These are phyloP conservation scores for Diaporthe citriasiana DNA, from an alignment of 2,329 filamentous ascomycete genomes.

Conservation along the genomic window DNA sequence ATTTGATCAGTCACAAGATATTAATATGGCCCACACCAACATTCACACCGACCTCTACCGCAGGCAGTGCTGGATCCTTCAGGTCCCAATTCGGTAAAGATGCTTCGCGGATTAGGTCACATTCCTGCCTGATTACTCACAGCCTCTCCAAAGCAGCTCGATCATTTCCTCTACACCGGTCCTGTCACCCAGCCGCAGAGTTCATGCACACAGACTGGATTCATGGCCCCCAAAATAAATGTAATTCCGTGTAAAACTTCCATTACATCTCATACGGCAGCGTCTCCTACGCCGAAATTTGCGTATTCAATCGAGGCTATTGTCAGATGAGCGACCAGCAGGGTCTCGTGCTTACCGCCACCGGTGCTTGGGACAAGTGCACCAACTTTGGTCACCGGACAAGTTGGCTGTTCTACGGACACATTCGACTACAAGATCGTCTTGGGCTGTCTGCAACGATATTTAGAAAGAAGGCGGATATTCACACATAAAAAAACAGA, in stretches of 20 bases:
- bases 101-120: background rate
- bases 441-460: no score
- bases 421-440: no score
- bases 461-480: no score
- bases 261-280: background rate
- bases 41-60: background rate
- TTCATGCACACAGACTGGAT: background rate
- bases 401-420: no score
- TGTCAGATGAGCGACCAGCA: background rate
- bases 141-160: background rate
- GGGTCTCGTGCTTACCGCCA: background rate
- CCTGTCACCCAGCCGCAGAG: background rate
- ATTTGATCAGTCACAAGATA: background rate
- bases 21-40: background rate
- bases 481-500: no score
- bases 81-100: background rate
- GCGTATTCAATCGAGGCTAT: background rate
- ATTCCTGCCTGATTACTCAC: background rate
- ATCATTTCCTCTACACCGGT: background rate
- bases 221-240: background rate
- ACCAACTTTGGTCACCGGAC: background rate
- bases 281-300: background rate
- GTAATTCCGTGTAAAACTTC: background rate
- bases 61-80: background rate
- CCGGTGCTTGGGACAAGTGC: background rate